Base-by-base conservation (phyloP, 441 rosid species). In the Erodium trifolium region DNA sequence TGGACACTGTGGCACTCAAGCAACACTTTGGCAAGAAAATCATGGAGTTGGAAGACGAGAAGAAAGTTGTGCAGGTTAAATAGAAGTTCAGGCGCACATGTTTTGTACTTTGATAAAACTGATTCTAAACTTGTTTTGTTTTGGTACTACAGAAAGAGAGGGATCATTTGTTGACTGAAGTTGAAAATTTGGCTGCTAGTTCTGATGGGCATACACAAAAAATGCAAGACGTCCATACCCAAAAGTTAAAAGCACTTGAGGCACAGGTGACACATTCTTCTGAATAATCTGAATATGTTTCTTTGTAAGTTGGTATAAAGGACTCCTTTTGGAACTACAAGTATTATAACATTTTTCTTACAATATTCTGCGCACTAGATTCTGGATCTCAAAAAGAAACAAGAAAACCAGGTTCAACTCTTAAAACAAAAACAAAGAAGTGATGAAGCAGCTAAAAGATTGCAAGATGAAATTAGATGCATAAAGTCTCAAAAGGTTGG, bases 21-120 rank as follows among this genome's bases (percentile, higher is more conserved):
- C 97, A 85, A 76, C 99, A 90, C 75, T 94, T 90, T 71, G 99
- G 98, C 73, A 92, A 90, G 88, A 94, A 94, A 82, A 82, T 94
- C 71, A 84, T 84, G 41, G 99, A 92, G 77, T 70, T 94, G 66
- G 98, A 94, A 77, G 98, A 88, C 71, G 97, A 92, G 80, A 94
- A 94, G 75, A 88, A 80, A 85, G 69, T 84, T 2, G 98, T 88
- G 75, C 99, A 90, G 99, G 99, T 90, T 37, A 73, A 49, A 74
- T 53, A 29, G 34, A 68, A 67, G 51, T 67, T 68, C 31, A 69
- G 62, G 62, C 35, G 14, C 55, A 41, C 45, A 41, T 41, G 39
- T 11, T 70, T 53, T 8, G n/a, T 63, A 75, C 65, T 19, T 67
- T 39, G 37, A 16, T 72, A 67, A 63, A 23, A 65, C 17, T 10